Evolutionary conservation across 306 rosid species (phyloP).

Genomic region (Rubus idaeus): DNA sequence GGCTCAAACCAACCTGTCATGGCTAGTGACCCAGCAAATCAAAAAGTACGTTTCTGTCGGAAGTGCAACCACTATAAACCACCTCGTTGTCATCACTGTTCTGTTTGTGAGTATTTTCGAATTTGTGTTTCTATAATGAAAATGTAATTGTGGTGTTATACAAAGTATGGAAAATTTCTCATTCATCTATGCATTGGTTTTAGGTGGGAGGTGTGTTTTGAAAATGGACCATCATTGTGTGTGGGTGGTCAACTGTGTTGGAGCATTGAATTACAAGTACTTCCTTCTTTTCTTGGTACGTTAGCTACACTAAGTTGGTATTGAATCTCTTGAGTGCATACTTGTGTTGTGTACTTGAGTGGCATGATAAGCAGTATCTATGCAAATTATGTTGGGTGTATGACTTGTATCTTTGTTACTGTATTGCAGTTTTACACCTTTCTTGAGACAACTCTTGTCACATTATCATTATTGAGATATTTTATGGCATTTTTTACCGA

Average conservation of each 20-base stretch:
- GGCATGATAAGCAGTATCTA: background rate
- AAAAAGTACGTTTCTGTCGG: conserved; percentile 56
- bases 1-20: conserved; percentile 25
- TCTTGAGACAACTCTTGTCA: conserved; percentile 66
- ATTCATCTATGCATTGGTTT: conserved; percentile 18
- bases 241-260: conserved; percentile 83
- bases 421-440: conserved; percentile 69
- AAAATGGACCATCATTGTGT: conserved; percentile 91
- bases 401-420: conserved; percentile 15
- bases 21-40: conserved; percentile 31
- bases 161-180: conserved; percentile 17
- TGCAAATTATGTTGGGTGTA: background rate
- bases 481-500: conserved; percentile 62
- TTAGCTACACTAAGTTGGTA: background rate
- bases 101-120: conserved; percentile 61
- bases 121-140: conserved; percentile 1
- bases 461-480: conserved; percentile 55
- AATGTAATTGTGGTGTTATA: background rate
- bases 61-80: conserved; percentile 80
- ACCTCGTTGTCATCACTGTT: conserved; percentile 81
- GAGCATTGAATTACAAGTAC: conserved; percentile 74
- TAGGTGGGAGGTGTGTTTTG: conserved; percentile 77
- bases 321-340: conserved; percentile 8
- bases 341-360: background rate
- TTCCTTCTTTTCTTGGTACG: conserved; percentile 81